Base-by-base conservation (phyloP, 495 filamentous ascomycete species). In the Penicillium chermesinum region DNA sequence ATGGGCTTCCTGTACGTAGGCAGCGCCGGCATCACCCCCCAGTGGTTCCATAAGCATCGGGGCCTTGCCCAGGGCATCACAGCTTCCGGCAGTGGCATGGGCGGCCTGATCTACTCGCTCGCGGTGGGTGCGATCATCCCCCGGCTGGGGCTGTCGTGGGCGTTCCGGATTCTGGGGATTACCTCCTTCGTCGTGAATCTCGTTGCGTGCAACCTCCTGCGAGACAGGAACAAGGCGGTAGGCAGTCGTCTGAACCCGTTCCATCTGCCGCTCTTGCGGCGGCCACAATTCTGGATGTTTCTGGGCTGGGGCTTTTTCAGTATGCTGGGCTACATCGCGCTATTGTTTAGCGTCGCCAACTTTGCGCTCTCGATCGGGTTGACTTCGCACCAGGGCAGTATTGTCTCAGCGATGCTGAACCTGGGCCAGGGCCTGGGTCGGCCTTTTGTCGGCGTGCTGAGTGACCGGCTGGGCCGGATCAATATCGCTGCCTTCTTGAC, bases 1-100 rank as follows among this genome's bases (percentile, higher is more conserved):
- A 78, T 90, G 66, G 87, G 88, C 1, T 85, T 93, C 46, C 74
- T 83, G 15, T 95, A 88, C 64, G 85, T 84, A 7, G 75, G 80
- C 16, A 84, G 78, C 19, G 81, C 86, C 2, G 79, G 81, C 13
- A 79, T 91, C 12, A 73, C 86, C 1, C 80, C 87, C 2, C 87
- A 93, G 55, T 93, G 89, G 89, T 93, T 95, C 65, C 68, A 66
- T 18, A 79, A 78, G 22, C 75, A 77, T 4, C 77, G 86, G 12
- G 81, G 80, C 39, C 74, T 93, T 19, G 87, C 88, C 6, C 88
- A 84, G 61, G 83, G 86, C 2, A 82, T 89, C 43, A 77, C 82
- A 2, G 77, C 86, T 0, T 76, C 81, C 10, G 89, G 88, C 0
- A 84, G 80, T n/a, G 87, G 88, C 13, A 71, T 91, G 20, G 86